phyloP scores from a whole-genome alignment of 225 moss, liverwort and hornwort genomes.

The Polytrichum formosum region DNA sequence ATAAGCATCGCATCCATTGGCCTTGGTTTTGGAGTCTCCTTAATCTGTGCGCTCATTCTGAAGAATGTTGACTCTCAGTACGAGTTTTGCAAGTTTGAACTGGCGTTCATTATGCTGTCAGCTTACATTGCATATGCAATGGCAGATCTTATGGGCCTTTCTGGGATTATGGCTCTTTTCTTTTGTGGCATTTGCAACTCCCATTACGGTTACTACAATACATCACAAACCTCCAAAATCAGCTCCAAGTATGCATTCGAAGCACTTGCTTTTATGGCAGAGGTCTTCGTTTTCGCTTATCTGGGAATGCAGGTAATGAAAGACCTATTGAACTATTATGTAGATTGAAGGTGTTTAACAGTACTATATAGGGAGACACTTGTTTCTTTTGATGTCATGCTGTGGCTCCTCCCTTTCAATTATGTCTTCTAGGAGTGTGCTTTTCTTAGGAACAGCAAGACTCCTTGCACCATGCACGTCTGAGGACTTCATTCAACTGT shows the following conservation, averaged over 20 bases:
- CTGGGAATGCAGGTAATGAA: constrained; percentile 43
- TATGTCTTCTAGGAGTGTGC: too few relatives aligned
- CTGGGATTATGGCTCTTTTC: constrained; percentile 61
- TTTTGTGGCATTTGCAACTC: constrained; percentile 63
- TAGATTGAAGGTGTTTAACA: background rate
- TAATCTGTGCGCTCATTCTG: constrained; percentile 47
- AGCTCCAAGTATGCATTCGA: constrained; percentile 61
- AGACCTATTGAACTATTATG: background rate
- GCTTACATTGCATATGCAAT: constrained; percentile 58
- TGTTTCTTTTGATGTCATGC: too few relatives aligned
- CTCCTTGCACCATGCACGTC: too few relatives aligned
- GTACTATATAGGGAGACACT: background rate
- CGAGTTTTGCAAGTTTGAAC: constrained; percentile 53
- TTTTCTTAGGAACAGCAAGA: too few relatives aligned
- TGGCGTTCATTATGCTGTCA: constrained; percentile 52
- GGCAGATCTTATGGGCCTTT: constrained; percentile 56
- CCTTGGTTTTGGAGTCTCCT: constrained; percentile 50
- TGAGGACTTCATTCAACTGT: too few relatives aligned
- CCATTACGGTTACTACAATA: constrained; percentile 54
- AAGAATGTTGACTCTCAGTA: constrained; percentile 40
- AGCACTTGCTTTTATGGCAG: constrained; percentile 51
- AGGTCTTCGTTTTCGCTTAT: constrained; percentile 56
- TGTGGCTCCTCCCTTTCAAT: too few relatives aligned
- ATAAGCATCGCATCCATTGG: constrained; percentile 47
- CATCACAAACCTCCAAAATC: constrained; percentile 45